phyloP scores from a whole-genome alignment of 1,139 yeast genomes.

The Yamadazyma sp. region DNA sequence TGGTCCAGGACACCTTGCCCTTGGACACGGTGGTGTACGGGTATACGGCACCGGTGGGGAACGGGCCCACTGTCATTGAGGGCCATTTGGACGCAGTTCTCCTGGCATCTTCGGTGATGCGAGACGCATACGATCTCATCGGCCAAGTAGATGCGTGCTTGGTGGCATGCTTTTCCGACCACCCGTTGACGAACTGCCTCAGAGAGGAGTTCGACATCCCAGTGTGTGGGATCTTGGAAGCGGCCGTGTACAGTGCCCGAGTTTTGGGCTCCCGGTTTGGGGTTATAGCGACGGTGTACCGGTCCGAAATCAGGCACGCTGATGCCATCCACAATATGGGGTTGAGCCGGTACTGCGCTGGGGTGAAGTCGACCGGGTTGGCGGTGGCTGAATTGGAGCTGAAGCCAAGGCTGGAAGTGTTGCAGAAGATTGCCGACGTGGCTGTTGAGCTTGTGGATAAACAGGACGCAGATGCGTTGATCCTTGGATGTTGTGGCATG shows the following conservation, averaged over 20 bases:
- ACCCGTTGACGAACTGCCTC: conserved; percentile 12
- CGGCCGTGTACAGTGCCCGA: conserved; percentile 12
- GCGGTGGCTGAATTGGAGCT: conserved; percentile 29
- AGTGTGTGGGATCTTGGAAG: conserved; percentile 13
- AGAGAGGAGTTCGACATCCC: conserved; percentile 13
- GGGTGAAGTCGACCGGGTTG: conserved; percentile 27
- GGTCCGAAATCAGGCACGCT: conserved; percentile 22
- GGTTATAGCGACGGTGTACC: conserved; percentile 20
- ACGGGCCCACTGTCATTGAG: conserved; percentile 10
- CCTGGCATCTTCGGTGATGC: conserved; percentile 9
- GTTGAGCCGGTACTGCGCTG: conserved; percentile 26
- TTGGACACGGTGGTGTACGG: conserved; percentile 11
- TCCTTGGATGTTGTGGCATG: conserved; percentile 36
- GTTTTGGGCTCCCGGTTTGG: conserved; percentile 13
- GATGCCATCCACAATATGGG: conserved; percentile 26
- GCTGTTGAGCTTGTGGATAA: conserved; percentile 22
- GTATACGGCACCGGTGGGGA: conserved; percentile 11
- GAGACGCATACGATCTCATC: conserved; percentile 10
- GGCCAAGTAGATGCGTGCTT: conserved; percentile 11
- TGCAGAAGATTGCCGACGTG: conserved; percentile 20
- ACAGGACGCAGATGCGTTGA: conserved; percentile 25
- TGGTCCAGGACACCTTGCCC: conserved; percentile 8
- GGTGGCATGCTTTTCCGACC: conserved; percentile 14
- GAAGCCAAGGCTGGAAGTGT: conserved; percentile 26
- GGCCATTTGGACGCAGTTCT: conserved; percentile 13